Evolutionary conservation across 495 filamentous ascomycete genomes (phyloP).

Genomic region (Pseudomonodictys pantanalensis): DNA sequence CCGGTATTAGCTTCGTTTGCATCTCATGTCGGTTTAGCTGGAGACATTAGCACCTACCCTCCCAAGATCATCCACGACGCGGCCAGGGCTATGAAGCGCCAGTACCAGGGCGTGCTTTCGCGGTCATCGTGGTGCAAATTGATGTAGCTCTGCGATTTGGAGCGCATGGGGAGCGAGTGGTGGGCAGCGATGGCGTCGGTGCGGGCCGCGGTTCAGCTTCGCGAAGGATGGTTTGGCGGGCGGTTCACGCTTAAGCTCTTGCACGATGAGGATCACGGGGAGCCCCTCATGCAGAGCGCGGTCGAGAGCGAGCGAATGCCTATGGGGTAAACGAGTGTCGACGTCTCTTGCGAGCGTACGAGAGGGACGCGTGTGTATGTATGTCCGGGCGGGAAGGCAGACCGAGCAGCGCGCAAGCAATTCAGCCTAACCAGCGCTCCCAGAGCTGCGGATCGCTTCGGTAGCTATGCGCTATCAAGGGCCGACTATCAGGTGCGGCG

Average conservation of each 20-base stretch:
- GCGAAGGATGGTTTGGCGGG: too few species aligned
- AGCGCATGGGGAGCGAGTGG: slow-evolving; percentile 23
- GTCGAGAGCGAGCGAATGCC: background rate
- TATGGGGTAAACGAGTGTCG: slow-evolving; percentile 12
- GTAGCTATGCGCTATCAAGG: background rate
- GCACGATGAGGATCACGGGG: slow-evolving; percentile 2
- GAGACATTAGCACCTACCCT: slow-evolving; percentile 23
- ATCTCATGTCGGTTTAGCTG: slow-evolving; percentile 1
- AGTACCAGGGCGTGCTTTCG: slow-evolving; percentile 36
- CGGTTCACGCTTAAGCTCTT: slow-evolving; percentile 2
- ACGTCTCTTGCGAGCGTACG: background rate
- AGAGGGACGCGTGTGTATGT: background rate
- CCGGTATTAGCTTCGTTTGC: slow-evolving; percentile 1
- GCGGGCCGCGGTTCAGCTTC: background rate
- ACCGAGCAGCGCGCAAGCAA: background rate
- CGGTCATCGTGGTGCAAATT: slow-evolving; percentile 19
- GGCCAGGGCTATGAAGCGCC: slow-evolving; percentile 37
- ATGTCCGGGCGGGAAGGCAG: background rate
- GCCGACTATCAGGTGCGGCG: background rate
- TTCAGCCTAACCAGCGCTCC: slow-evolving; percentile 25
- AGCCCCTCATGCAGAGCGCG: slow-evolving; percentile 16
- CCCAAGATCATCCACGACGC: slow-evolving; percentile 41
- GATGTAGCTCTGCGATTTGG: slow-evolving; percentile 21
- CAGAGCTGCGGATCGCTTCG: slow-evolving; percentile 23
- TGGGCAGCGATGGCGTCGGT: background rate